These are phyloP conservation scores for Tubosaeta sp. DNA, from an alignment of 768 basidiomycete species.

Conservation along the genomic window DNA sequence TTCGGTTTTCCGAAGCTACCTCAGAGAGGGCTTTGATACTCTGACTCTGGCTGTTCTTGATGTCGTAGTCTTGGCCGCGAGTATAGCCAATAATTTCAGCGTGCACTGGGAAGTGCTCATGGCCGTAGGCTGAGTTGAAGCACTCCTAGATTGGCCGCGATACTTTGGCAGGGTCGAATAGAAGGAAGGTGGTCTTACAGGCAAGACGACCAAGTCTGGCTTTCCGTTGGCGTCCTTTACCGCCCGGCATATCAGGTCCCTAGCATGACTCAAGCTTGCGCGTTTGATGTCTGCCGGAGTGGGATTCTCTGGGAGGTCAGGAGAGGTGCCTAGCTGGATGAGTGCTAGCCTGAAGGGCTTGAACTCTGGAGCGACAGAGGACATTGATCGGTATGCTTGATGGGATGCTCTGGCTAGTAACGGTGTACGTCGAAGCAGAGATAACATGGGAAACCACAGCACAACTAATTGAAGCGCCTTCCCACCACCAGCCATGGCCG, in stretches of 20 bases:
- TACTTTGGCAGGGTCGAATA: background rate
- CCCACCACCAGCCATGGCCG: slow-evolving; percentile 32
- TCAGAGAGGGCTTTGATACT: slow-evolving; percentile 78
- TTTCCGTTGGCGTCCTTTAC: slow-evolving; percentile 42
- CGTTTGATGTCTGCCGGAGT: slow-evolving; percentile 47
- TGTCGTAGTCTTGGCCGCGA: slow-evolving; percentile 55
- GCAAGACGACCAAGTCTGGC: slow-evolving; percentile 80
- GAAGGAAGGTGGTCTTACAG: slow-evolving; percentile 43
- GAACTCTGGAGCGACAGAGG: slow-evolving; percentile 37
- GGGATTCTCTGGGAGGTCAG: slow-evolving; percentile 31
- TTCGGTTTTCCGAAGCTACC: slow-evolving; percentile 68
- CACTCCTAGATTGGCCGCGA: slow-evolving; percentile 54
- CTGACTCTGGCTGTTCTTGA: slow-evolving; percentile 55
- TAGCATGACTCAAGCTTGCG: slow-evolving; percentile 79
- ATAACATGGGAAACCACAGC: slow-evolving; percentile 6
- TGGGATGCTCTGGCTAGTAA: background rate
- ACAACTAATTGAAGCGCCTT: background rate
- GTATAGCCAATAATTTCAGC: slow-evolving; percentile 73
- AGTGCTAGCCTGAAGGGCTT: slow-evolving; percentile 82
- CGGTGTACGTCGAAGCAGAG: slow-evolving; percentile 10
- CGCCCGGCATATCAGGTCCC: slow-evolving; percentile 74
- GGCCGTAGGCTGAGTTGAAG: slow-evolving; percentile 85
- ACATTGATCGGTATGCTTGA: slow-evolving; percentile 20
- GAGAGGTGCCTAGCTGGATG: slow-evolving; percentile 80
- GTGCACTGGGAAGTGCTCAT: slow-evolving; percentile 74